Conservation (phyloP, 2,329 filamentous ascomycete genomes). For the Mycogone perniciosa region DNA sequence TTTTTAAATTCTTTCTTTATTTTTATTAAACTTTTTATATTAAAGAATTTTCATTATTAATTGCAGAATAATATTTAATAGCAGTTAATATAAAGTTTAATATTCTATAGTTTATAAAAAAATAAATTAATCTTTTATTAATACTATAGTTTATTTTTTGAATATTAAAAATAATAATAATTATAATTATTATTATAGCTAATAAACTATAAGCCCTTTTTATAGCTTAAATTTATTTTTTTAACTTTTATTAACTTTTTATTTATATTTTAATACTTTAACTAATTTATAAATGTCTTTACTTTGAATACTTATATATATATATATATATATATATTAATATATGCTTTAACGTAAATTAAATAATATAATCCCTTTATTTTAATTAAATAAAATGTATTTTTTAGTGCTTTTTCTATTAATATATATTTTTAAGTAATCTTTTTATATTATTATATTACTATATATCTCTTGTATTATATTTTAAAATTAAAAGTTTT, state of each 20-base stretch:
- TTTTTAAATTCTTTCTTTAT: not conserved
- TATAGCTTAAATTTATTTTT: not conserved
- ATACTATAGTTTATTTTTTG: not conserved
- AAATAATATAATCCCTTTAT: no score
- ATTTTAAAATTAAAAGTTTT: not conserved
- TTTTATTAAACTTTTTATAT: not conserved
- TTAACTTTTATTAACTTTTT: no score
- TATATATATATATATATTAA: not conserved
- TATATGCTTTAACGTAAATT: no score
- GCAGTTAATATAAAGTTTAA: not conserved
- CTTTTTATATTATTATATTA: no score
- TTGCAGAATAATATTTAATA: not conserved
- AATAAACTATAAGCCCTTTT: not conserved
- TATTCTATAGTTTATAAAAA: not conserved
- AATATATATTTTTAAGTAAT: no score
- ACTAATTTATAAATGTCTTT: no score
- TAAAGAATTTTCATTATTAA: constrained; percentile 1
- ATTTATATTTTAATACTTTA: no score
- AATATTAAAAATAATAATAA: not conserved
- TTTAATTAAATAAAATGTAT: no score
- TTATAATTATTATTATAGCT: not conserved
- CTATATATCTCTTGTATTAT: no score
- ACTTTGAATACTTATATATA: not conserved
- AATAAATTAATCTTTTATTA: not conserved
- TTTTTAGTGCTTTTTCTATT: no score